A percentile compares a stretch with the other conserved stretches of the same genome.
These are phyloP conservation scores for Hibiscus trionum DNA, from an alignment of 345 rosid genomes.

Conservation along the genomic window DNA sequence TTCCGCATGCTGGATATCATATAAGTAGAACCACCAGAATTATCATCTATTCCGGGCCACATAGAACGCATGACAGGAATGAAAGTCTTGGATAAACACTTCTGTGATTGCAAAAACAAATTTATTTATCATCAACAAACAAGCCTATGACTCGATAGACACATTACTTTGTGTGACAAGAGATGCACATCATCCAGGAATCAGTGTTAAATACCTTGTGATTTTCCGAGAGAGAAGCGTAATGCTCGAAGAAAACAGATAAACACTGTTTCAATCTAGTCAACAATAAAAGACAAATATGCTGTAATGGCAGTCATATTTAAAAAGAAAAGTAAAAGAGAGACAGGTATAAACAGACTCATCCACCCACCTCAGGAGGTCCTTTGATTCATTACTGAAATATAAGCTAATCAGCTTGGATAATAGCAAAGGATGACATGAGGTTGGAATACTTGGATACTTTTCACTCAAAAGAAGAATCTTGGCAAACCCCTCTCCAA, in stretches of 20 bases:
- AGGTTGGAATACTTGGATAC: constrained; percentile 59
- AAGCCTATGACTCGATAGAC: neutral
- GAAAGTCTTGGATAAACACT: constrained; percentile 69
- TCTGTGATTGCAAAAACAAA: constrained; percentile 40
- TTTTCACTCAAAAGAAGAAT: constrained; percentile 79
- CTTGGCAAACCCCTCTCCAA: constrained; percentile 93
- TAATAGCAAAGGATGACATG: constrained; percentile 48
- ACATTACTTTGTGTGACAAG: neutral
- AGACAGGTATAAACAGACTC: neutral
- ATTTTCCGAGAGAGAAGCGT: constrained; percentile 61
- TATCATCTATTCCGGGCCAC: constrained; percentile 88
- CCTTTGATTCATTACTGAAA: constrained; percentile 72
- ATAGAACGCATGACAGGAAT: constrained; percentile 72
- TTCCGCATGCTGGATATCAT: constrained; percentile 75
- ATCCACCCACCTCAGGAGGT: constrained; percentile 48
- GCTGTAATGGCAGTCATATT: neutral
- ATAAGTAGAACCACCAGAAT: constrained; percentile 52
- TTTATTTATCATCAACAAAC: constrained; percentile 2
- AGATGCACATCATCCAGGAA: constrained; percentile 1
- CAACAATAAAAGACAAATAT: constrained; percentile 19
- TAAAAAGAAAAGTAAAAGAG: neutral
- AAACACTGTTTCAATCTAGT: constrained; percentile 86
- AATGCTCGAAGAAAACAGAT: constrained; percentile 94
- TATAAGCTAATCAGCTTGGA: constrained; percentile 63
- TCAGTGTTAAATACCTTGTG: constrained; percentile 54